Conservation (phyloP, 1,284 basidiomycete genomes). For the Ceratobasidium sp. region DNA sequence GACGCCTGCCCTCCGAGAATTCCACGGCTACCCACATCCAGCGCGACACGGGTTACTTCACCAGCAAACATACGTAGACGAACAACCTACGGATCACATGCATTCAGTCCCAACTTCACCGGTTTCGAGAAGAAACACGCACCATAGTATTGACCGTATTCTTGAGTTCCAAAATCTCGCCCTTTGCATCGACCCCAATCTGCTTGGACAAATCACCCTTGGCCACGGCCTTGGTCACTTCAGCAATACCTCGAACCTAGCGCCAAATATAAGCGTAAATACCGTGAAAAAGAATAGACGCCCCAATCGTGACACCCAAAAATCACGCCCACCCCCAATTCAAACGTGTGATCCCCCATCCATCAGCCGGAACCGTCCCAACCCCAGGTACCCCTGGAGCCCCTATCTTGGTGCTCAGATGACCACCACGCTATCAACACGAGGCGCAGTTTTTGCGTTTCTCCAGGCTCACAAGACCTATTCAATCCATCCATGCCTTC, state of each 20-base stretch:
- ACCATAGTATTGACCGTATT: conserved; percentile 99
- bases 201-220: conserved; percentile 94
- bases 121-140: conserved; percentile 35
- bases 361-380: not conserved
- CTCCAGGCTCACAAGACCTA: not conserved
- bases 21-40: conserved; percentile 91
- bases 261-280: not conserved
- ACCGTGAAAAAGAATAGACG: not conserved
- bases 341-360: not conserved
- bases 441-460: conserved; percentile 2
- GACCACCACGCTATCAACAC: conserved; percentile 23
- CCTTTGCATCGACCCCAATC: conserved; percentile 95
- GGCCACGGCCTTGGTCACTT: conserved; percentile 98
- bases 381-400: conserved; percentile 15
- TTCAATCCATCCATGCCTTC: not conserved
- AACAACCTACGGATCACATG: conserved; percentile 62
- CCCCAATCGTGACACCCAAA: not conserved
- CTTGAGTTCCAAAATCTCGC: conserved; percentile 97
- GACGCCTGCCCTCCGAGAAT: conserved; percentile 92
- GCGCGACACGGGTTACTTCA: conserved; percentile 95
- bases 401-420: conserved; percentile 13
- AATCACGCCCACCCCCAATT: not conserved
- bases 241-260: conserved; percentile 87
- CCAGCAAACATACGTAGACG: conserved; percentile 89
- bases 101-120: not conserved